phyloP scores from a whole-genome alignment of 257 asterid genomes.

The Anisodus tanguticus region DNA sequence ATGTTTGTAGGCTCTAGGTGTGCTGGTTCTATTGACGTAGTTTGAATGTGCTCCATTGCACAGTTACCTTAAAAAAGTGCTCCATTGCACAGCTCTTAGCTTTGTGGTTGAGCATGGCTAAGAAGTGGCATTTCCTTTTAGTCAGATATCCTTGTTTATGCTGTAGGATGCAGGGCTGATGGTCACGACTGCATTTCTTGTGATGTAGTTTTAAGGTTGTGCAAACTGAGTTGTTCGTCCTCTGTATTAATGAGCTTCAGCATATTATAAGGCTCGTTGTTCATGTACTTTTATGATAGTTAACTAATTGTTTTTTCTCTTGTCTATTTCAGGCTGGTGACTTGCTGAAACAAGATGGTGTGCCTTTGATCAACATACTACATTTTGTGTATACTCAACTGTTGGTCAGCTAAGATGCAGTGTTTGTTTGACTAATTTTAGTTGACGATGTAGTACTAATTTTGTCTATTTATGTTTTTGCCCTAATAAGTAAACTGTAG shows the following conservation, averaged over 20 bases:
- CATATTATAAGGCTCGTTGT: constrained; percentile 29
- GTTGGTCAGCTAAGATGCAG: neutral
- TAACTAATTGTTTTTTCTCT: constrained; percentile 39
- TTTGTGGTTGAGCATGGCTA: constrained; percentile 44
- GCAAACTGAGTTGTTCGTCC: constrained; percentile 54
- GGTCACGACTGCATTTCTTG: constrained; percentile 82
- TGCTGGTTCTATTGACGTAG: constrained; percentile 13
- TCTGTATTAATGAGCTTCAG: constrained; percentile 38
- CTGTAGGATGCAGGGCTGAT: constrained; percentile 92
- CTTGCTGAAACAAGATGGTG: constrained; percentile 88
- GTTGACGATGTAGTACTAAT: neutral
- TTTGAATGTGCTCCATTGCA: constrained; percentile 36
- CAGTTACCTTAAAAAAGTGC: constrained; percentile 25
- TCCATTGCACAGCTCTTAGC: constrained; percentile 33
- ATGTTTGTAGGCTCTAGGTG: constrained; percentile 37
- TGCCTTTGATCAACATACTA: constrained; percentile 33
- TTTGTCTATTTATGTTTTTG: neutral
- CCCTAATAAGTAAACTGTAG: neutral
- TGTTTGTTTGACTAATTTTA: neutral
- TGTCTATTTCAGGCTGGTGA: constrained; percentile 91
- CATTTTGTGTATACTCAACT: neutral
- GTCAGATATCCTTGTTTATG: constrained; percentile 83
- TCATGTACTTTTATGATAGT: constrained; percentile 25
- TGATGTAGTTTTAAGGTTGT: constrained; percentile 95
- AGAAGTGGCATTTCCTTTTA: constrained; percentile 55